phyloP scores from a whole-genome alignment of 164 flowering plant genomes.

The Macadamia integrifolia region DNA sequence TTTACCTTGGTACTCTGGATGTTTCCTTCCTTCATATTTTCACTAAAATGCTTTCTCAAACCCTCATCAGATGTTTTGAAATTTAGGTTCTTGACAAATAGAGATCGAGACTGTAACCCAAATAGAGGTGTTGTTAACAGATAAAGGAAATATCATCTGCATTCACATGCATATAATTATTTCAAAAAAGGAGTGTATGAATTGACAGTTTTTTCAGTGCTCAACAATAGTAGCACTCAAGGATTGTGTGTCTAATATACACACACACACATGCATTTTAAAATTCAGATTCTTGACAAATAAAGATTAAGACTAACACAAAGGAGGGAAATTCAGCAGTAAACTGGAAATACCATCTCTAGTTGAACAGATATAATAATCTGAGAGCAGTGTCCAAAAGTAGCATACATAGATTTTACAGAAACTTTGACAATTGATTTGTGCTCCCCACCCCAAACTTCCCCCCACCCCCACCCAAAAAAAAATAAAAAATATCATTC shows the following conservation, averaged over 20 bases:
- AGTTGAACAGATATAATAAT: too few relatives aligned
- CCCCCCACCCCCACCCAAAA: too few relatives aligned
- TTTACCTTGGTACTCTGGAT: conserved; percentile 74
- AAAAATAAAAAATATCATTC: too few relatives aligned
- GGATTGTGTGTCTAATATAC: too few relatives aligned
- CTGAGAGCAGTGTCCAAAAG: too few relatives aligned
- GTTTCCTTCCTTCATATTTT: conserved; percentile 60
- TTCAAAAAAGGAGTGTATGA: neutral
- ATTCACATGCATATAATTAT: neutral
- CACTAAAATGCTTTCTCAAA: conserved; percentile 62
- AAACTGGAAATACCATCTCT: neutral
- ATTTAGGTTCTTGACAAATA: conserved; percentile 84
- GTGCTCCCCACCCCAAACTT: too few relatives aligned
- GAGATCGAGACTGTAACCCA: conserved; percentile 69
- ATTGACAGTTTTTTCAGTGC: too few relatives aligned
- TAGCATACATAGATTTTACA: too few relatives aligned
- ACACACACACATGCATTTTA: conserved; percentile 42
- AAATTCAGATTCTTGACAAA: conserved; percentile 89
- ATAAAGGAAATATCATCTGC: neutral
- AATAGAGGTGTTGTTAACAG: conserved; percentile 1
- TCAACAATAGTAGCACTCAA: too few relatives aligned
- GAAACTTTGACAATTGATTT: too few relatives aligned
- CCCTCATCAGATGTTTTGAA: conserved; percentile 76
- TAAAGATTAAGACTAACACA: conserved; percentile 68
- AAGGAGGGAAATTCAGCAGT: conserved; percentile 2